Percentiles rank a stretch among this genome's conserved stretches.
Evolutionary conservation across 805 yeast species (phyloP).

Genomic region (Monosporozyma servazzii): DNA sequence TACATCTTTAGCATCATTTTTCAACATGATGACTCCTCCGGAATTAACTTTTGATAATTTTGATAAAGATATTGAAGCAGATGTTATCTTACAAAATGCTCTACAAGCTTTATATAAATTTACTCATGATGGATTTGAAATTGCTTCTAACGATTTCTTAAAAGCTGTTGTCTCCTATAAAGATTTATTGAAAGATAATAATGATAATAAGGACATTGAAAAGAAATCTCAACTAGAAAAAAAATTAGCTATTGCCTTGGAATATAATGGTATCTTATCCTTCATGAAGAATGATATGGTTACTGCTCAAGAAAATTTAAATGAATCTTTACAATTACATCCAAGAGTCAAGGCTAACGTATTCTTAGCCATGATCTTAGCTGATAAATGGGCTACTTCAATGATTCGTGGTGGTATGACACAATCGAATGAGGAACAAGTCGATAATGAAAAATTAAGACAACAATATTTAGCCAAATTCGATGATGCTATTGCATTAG

Average conservation of each 20-base stretch:
- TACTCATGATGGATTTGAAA: conserved; percentile 31
- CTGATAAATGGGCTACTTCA: conserved; percentile 68
- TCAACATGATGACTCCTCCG: conserved; percentile 65
- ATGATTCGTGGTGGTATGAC: conserved; percentile 16
- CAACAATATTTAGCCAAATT: conserved; percentile 56
- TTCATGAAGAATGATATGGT: conserved; percentile 71
- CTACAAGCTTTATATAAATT: conserved; percentile 44
- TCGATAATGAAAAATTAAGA: conserved; percentile 20
- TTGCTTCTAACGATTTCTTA: conserved; percentile 36
- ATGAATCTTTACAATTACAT: conserved; percentile 51
- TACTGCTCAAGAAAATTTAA: conserved; percentile 54
- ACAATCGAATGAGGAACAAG: conserved; percentile 2
- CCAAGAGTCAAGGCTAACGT: conserved; percentile 81
- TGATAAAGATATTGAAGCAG: conserved; percentile 50
- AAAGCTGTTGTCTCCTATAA: conserved; percentile 48
- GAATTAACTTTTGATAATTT: conserved; percentile 41
- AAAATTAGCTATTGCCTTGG: conserved; percentile 63
- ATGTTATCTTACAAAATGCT: conserved; percentile 56
- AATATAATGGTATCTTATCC: conserved; percentile 72
- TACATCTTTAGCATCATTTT: conserved; percentile 75
- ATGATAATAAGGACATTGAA: conserved; percentile 16
- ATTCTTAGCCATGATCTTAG: conserved; percentile 69
- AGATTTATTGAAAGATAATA: neutral
- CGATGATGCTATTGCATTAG: conserved; percentile 56
- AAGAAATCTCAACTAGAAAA: conserved; percentile 21